These are phyloP conservation scores for Thielaviopsis euricoi DNA, from an alignment of 2,329 filamentous ascomycete genomes.

Conservation along the genomic window DNA sequence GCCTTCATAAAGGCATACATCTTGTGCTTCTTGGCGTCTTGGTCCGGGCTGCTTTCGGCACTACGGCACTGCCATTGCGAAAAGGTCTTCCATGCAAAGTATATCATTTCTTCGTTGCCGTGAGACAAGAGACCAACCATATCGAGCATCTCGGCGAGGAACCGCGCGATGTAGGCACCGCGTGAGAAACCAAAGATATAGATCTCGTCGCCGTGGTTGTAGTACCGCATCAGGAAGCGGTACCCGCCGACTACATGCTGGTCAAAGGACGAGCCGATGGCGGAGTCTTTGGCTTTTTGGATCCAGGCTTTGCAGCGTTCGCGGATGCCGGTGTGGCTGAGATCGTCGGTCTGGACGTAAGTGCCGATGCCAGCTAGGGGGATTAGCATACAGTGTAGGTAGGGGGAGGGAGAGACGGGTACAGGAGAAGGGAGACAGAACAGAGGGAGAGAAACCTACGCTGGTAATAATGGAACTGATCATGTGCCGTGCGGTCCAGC, in stretches of 20 bases:
- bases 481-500: constrained; percentile 43
- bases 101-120: constrained; percentile 73
- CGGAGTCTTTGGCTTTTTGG: constrained; percentile 60
- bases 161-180: constrained; percentile 57
- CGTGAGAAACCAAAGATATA: constrained; percentile 62
- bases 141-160: constrained; percentile 71
- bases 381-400: constrained; percentile 1
- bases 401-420: too few species aligned
- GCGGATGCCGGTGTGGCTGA: constrained; percentile 38
- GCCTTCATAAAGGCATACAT: constrained; percentile 62
- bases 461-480: constrained; percentile 50
- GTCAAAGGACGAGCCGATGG: constrained; percentile 64
- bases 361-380: constrained; percentile 52
- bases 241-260: constrained; percentile 74
- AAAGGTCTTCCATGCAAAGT: constrained; percentile 73
- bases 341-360: constrained; percentile 45
- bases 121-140: constrained; percentile 63
- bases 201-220: constrained; percentile 45
- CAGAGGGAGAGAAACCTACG: constrained; percentile 24
- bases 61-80: constrained; percentile 52
- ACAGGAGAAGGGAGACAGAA: too few species aligned
- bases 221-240: constrained; percentile 61
- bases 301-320: constrained; percentile 50
- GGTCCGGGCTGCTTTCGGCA: constrained; percentile 26
- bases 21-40: constrained; percentile 29